A percentile compares a stretch with the other conserved stretches of the same genome.
phyloP scores from a whole-genome alignment of 805 yeast species.

The Priceomyces medius region DNA sequence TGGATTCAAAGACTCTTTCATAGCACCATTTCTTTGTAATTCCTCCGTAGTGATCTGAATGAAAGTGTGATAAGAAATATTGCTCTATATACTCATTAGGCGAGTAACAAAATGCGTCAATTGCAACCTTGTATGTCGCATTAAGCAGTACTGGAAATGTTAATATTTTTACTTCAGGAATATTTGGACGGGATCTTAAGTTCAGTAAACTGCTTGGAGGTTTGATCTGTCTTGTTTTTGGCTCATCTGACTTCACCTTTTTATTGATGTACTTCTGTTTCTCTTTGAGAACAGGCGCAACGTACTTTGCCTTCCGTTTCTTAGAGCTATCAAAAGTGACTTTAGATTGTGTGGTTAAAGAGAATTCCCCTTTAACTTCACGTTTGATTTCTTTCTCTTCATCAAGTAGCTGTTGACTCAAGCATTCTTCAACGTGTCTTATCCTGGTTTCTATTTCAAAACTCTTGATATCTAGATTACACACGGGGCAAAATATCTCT shows the following conservation, averaged over 20 bases:
- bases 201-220: constrained; percentile 13
- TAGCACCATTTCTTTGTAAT: constrained; percentile 69
- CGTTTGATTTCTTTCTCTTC: constrained; percentile 29
- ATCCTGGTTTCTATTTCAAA: constrained; percentile 44
- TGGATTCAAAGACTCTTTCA: constrained; percentile 34
- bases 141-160: constrained; percentile 30
- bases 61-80: constrained; percentile 80
- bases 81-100: constrained; percentile 45
- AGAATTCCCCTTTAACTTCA: constrained; percentile 26
- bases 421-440: constrained; percentile 57
- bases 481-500: constrained; percentile 51
- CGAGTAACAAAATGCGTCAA: constrained; percentile 64
- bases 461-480: constrained; percentile 38
- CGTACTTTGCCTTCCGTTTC: constrained; percentile 14
- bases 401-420: constrained; percentile 27
- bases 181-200: constrained; percentile 25
- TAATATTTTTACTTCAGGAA: constrained; percentile 57
- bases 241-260: background rate
- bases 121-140: constrained; percentile 43
- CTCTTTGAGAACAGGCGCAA: constrained; percentile 8
- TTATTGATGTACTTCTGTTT: constrained; percentile 16
- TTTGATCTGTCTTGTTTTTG: constrained; percentile 6
- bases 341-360: constrained; percentile 1
- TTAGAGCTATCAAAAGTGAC: constrained; percentile 3
- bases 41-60: constrained; percentile 93